phyloP scores from a whole-genome alignment of 768 basidiomycete genomes.

The Rhodotorula sphaerocarpa region DNA sequence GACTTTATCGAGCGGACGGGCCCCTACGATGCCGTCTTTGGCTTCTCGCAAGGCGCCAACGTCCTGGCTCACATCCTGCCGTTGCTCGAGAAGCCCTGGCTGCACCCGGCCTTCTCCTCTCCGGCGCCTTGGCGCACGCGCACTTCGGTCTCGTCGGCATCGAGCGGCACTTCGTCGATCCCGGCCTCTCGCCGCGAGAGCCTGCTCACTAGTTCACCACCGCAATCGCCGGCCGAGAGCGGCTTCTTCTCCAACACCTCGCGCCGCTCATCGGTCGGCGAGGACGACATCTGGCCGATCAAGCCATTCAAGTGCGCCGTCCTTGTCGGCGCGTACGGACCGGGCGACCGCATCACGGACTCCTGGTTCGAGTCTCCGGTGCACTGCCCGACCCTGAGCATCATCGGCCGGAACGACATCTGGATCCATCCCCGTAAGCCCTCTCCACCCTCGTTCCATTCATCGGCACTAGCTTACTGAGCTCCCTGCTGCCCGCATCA shows the following conservation, averaged over 20 bases:
- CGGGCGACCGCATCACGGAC: background rate
- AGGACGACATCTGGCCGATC: background rate
- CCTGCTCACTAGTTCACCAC: background rate
- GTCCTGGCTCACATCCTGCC: background rate
- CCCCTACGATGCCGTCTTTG: background rate
- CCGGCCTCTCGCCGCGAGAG: background rate
- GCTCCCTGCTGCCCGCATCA: no score
- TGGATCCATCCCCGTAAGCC: background rate
- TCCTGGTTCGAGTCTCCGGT: background rate
- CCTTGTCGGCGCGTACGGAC: background rate
- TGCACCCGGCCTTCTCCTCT: background rate
- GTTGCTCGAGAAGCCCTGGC: background rate
- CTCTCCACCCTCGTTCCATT: background rate
- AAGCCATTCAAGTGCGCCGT: slow-evolving; percentile 2
- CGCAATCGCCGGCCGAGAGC: background rate
- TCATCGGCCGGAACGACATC: slow-evolving; percentile 1
- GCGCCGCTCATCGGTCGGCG: background rate
- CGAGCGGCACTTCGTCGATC: background rate
- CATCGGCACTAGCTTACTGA: background rate
- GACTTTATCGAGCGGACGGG: background rate
- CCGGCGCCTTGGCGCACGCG: background rate
- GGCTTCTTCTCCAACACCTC: background rate
- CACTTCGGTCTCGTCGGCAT: background rate
- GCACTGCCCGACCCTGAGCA: background rate
- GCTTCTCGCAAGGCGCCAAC: slow-evolving; percentile 1